Conservation (phyloP, 805 yeast species). For the Ogataea nakhonphanomensis region DNA sequence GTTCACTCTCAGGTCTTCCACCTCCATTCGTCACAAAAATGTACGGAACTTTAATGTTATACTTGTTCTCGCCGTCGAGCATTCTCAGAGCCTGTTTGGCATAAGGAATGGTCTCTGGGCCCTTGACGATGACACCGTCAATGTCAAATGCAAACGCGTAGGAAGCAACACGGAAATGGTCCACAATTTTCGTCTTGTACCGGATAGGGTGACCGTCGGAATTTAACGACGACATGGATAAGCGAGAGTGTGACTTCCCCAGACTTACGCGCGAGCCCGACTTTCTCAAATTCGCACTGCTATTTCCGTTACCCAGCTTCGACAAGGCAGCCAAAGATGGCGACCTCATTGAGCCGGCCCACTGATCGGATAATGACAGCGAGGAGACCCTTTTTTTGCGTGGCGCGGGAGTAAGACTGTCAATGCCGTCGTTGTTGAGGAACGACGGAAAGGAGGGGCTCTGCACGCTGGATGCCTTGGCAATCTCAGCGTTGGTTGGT, state of each 20-base stretch:
- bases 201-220: conserved; percentile 35
- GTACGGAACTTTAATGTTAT: conserved; percentile 77
- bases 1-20: conserved; percentile 72
- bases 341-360: conserved; percentile 42
- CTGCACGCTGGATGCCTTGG: conserved; percentile 11
- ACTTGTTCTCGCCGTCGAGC: conserved; percentile 74
- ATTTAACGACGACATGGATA: conserved; percentile 25
- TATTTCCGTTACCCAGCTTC: conserved; percentile 13
- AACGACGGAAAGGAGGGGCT: conserved; percentile 40
- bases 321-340: conserved; percentile 23
- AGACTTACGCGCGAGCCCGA: conserved; percentile 19
- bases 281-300: conserved; percentile 22
- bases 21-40: conserved; percentile 91
- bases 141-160: conserved; percentile 92
- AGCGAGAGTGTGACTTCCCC: conserved; percentile 24
- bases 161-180: conserved; percentile 71
- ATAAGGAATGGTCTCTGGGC: conserved; percentile 80
- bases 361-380: conserved; percentile 67
- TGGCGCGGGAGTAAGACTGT: conserved; percentile 57
- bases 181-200: conserved; percentile 51
- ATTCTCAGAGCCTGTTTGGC: conserved; percentile 69
- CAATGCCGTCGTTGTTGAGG: conserved; percentile 72
- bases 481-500: conserved; percentile 14
- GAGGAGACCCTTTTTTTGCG: conserved; percentile 64
- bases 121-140: conserved; percentile 85